Evolutionary conservation across 345 rosid genomes (phyloP), one percentile per base, ranked within the genome.

Genomic region (Aquilaria sinensis): DNA sequence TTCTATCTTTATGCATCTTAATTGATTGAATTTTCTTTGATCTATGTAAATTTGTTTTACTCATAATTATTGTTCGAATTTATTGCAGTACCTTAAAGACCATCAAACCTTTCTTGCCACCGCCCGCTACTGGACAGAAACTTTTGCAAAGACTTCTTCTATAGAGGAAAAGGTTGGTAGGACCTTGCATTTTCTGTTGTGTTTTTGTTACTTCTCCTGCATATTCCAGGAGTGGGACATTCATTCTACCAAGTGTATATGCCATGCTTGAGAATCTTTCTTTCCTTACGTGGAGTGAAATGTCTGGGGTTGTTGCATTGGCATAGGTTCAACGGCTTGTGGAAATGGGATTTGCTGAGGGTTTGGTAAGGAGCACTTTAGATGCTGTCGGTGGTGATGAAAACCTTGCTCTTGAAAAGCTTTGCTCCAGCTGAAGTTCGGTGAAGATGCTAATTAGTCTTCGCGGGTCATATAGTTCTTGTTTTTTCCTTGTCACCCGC

Each of bases 81-180:
- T 50, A 6, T 56, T 50, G 77, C 90, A 91, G 98, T 91, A 91
- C 73, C 91, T 85, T 31, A 81, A 73, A 69, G 97, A 89, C 74
- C 75, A 89, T 76, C 96, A 85, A 81, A 90, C 90, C 30, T 95
- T 87, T 73, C 79, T 81, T 41, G 74, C 85, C 63, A 95, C 99
- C 23, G 99, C 99, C 74, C 90, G 96, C 45, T 88, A 95, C 78
- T 95, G 99, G 99, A 95, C 99, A 10, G 96, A 87, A 71, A 78
- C 82, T 60, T 95, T 91, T 74, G 99, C 98, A 63, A 95, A 85
- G 91, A 65, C 70, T 60, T 89, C 96, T 51, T 76, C 88, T 61
- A 75, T 83, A 49, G 99, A 87, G 70, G 96, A 89, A 72, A 95
- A 95, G 87, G 99, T 95, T 72, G 57, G 74, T 54, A 47, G 41